These are phyloP conservation scores for Colletotrichum simmondsii DNA, from an alignment of 2,329 filamentous ascomycete species.

Conservation along the genomic window DNA sequence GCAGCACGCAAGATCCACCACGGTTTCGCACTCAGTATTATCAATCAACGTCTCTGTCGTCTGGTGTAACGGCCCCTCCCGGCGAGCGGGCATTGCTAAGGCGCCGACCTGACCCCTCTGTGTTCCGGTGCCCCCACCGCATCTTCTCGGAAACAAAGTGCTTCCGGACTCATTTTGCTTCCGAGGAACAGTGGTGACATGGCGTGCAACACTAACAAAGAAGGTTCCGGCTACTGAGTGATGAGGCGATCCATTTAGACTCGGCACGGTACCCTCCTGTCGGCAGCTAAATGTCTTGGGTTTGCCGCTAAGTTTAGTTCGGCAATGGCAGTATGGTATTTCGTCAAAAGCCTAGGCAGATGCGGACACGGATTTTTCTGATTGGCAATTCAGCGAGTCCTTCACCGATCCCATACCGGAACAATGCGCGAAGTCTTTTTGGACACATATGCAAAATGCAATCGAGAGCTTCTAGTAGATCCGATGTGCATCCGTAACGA, in stretches of 20 bases:
- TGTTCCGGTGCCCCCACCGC: not conserved
- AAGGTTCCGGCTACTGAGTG: not conserved
- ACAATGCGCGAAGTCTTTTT: not conserved
- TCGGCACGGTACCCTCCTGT: not conserved
- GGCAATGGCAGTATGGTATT: not conserved
- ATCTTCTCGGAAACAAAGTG: not conserved
- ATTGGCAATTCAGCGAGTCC: not conserved
- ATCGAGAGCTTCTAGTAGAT: not conserved
- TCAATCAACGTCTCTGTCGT: not conserved
- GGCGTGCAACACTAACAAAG: not conserved
- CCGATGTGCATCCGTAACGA: not conserved
- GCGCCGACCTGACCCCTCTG: not conserved
- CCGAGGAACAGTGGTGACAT: not conserved
- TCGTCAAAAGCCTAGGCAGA: too few relatives aligned
- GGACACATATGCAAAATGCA: not conserved
- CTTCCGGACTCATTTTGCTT: not conserved
- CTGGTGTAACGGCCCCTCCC: not conserved
- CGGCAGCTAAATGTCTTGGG: not conserved
- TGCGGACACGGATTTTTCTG: not conserved
- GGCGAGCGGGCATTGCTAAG: not conserved
- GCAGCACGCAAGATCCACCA: slow-evolving; percentile 14
- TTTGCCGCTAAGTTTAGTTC: not conserved
- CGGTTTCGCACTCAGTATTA: not conserved
- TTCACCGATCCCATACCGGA: not conserved
- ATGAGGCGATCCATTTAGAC: not conserved